Evolutionary conservation across 1,284 basidiomycete genomes (phyloP).

Genomic region (Cystobasidium pallidum): DNA sequence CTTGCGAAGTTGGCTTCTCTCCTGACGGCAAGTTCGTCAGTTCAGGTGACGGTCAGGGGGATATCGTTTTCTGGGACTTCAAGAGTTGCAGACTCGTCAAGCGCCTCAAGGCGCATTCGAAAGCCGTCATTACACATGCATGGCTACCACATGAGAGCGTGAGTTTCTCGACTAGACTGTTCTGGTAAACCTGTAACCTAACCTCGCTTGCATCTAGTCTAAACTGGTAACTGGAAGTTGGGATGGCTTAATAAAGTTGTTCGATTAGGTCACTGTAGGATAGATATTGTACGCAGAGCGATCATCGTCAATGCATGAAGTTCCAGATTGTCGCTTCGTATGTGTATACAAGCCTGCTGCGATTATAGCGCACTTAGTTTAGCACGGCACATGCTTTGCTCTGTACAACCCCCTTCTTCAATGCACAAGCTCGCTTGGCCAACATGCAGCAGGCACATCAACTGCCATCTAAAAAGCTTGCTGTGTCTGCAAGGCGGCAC

Average conservation of each 20-base stretch:
- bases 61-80: constrained; percentile 99
- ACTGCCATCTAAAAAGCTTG: constrained; percentile 18
- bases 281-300: neutral
- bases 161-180: constrained; percentile 58
- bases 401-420: neutral
- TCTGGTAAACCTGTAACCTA: constrained; percentile 26
- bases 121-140: constrained; percentile 94
- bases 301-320: neutral
- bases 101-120: constrained; percentile 81
- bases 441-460: constrained; percentile 7
- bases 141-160: constrained; percentile 98
- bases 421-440: constrained; percentile 4
- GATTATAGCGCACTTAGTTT: too few relatives aligned
- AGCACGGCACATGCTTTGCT: neutral
- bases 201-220: constrained; percentile 62
- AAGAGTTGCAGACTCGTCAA: constrained; percentile 93
- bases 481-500: constrained; percentile 15
- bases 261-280: constrained; percentile 14
- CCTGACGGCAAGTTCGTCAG: constrained; percentile 98
- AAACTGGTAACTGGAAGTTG: constrained; percentile 95
- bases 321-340: too few relatives aligned
- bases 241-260: constrained; percentile 67
- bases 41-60: constrained; percentile 91
- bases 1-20: constrained; percentile 93
- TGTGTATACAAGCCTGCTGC: too few relatives aligned